Evolutionary conservation across 202 grass and related monocot species (phyloP), one percentile per base, ranked within the genome.

Genomic region (Zoysia matrella): DNA sequence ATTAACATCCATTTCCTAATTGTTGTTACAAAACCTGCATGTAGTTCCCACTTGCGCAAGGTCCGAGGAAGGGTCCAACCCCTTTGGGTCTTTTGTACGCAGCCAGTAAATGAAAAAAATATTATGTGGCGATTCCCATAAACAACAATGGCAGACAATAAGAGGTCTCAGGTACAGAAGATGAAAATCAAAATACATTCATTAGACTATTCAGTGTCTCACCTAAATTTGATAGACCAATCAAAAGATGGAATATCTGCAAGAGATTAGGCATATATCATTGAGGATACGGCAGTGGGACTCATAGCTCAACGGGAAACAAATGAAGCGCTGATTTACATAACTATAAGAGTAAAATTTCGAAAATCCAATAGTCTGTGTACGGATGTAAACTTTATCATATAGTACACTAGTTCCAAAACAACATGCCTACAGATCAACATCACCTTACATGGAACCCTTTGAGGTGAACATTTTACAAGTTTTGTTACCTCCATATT

Each of bases 181-280:
- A 75, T 71, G 62, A 43, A 30, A 67, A 88, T 80, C 40, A 47
- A 72, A 82, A 64, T 52, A 70, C 39, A 82, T 63, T 73, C 65
- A 70, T 80, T 60, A n/a, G n/a, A 83, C 58, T 82, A 77, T 75
- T 83, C 50, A 42, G n/a, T 76, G 43, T 74, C 93, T 90, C 91
- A 99, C 96, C 96, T 90, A 90, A 71, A 83, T 92, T 96, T 77
- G 86, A 96, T 78, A 90, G 83, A 75, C 93, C 93, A 86, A 99
- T 96, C 96, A 99, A 90, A 53, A 99, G 83, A 92, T 94, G 93
- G 79, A 99, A 94, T 88, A 99, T 90, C 96, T 99, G 96, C 89
- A 94, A 90, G 79, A 92, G 53, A 95, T 82, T 76, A 93, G 52
- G 52, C 79, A 84, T 69, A 80, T 72, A 62, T 64, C 56, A 87